phyloP scores from a whole-genome alignment of 139 green algal genomes.

The Axilococcus clingmanii region DNA sequence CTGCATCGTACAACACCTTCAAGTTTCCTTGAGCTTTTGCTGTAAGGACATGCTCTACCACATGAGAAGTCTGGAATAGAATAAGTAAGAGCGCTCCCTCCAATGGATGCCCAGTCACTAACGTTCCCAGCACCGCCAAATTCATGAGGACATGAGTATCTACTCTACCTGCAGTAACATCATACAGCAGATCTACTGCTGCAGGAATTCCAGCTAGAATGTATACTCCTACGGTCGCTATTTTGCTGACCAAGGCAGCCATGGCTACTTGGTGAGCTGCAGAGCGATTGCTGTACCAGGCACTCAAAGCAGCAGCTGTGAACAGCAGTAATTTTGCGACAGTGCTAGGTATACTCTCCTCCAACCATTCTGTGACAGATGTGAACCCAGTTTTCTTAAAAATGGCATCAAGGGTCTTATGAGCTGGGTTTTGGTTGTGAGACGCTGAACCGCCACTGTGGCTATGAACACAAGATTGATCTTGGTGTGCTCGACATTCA shows the following conservation, averaged over 20 bases:
- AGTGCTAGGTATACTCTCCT: slow-evolving; percentile 20
- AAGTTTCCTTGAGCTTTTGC: slow-evolving; percentile 40
- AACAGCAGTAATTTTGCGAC: slow-evolving; percentile 11
- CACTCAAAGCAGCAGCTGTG: slow-evolving; percentile 3
- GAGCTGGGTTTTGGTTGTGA: too few relatives aligned
- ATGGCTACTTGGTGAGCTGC: neutral
- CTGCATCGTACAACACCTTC: slow-evolving; percentile 41
- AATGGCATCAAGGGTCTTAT: too few relatives aligned
- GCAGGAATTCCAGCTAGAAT: slow-evolving; percentile 29
- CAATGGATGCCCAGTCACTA: slow-evolving; percentile 50
- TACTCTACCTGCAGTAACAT: slow-evolving; percentile 34
- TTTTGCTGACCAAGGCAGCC: neutral
- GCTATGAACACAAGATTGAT: too few relatives aligned
- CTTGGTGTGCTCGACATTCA: too few relatives aligned
- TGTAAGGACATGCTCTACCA: slow-evolving; percentile 7
- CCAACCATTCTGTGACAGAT: slow-evolving; percentile 28
- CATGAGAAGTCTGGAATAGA: slow-evolving; percentile 54
- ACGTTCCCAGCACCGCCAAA: slow-evolving; percentile 55
- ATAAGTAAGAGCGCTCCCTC: slow-evolving; percentile 81
- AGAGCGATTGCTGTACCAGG: neutral
- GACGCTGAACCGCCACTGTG: too few relatives aligned
- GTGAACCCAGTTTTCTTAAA: too few relatives aligned
- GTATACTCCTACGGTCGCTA: slow-evolving; percentile 13
- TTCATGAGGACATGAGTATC: slow-evolving; percentile 82
- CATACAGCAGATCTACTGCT: slow-evolving; percentile 21